Percentiles rank a stretch among this genome's conserved stretches.
Conservation (phyloP, 495 filamentous ascomycete species). For the Filosporella fistucella region DNA sequence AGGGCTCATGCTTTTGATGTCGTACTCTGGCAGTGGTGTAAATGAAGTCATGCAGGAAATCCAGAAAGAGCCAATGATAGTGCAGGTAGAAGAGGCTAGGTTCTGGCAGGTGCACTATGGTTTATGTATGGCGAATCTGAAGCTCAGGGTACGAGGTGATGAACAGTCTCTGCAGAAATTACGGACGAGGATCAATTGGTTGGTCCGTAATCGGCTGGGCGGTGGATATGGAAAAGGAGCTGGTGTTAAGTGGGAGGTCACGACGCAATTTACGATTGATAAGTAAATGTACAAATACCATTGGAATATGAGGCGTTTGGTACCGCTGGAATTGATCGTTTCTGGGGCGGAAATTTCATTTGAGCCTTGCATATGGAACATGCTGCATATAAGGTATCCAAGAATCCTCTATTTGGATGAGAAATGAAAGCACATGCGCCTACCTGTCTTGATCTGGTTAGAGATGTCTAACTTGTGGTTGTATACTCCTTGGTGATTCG, state of each 20-base stretch:
- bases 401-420: too few relatives aligned
- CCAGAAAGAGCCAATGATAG: constrained; percentile 69
- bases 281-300: background rate
- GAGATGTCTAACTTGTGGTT: too few relatives aligned
- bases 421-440: too few relatives aligned
- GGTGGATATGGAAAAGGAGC: constrained; percentile 78
- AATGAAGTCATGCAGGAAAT: constrained; percentile 78
- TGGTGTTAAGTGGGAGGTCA: constrained; percentile 86
- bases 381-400: too few relatives aligned
- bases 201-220: constrained; percentile 82
- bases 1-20: constrained; percentile 93
- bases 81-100: constrained; percentile 76
- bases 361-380: too few relatives aligned
- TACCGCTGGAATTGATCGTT: too few relatives aligned
- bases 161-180: constrained; percentile 65
- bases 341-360: too few relatives aligned
- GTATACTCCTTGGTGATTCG: too few relatives aligned
- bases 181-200: constrained; percentile 65
- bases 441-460: too few relatives aligned
- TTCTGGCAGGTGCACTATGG: constrained; percentile 99
- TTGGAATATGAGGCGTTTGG: too few relatives aligned
- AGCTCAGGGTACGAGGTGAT: constrained; percentile 59
- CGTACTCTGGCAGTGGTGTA: constrained; percentile 64
- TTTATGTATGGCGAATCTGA: constrained; percentile 90
- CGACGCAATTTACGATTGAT: constrained; percentile 26